Evolutionary conservation across 2,329 filamentous ascomycete species (phyloP).

Genomic region (Pseudogymnoascus sp.): DNA sequence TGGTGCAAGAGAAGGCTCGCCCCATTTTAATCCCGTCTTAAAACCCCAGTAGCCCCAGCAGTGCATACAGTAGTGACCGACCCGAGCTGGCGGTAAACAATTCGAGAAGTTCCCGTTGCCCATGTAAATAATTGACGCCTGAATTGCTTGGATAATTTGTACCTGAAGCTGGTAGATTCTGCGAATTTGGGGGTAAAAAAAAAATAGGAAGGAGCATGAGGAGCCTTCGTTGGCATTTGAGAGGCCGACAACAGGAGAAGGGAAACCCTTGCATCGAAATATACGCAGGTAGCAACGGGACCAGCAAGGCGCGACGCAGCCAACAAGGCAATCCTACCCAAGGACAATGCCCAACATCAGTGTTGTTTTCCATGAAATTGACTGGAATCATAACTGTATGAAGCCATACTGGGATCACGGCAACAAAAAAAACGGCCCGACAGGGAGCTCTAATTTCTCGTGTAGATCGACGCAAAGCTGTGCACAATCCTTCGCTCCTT

Average conservation of each 20-base stretch:
- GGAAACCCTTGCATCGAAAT: not conserved
- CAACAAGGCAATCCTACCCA: not conserved
- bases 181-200: not conserved
- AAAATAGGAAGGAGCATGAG: not conserved
- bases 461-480: not conserved
- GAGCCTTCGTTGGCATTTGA: not conserved
- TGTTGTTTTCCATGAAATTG: not conserved
- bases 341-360: not conserved
- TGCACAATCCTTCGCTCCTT: not conserved
- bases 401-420: not conserved
- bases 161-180: not conserved
- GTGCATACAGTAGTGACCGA: constrained; percentile 3
- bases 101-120: not conserved
- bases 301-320: not conserved
- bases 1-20: not conserved
- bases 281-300: not conserved
- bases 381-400: not conserved
- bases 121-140: constrained; percentile 2
- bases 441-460: not conserved
- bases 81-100: not conserved
- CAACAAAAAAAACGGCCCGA: not conserved
- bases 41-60: not conserved
- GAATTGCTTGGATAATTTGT: not conserved
- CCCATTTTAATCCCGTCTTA: not conserved
- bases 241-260: not conserved